Evolutionary conservation across 139 green algal species (phyloP), one percentile per base, ranked within the genome.

Genomic region (Micractinium conductrix): DNA sequence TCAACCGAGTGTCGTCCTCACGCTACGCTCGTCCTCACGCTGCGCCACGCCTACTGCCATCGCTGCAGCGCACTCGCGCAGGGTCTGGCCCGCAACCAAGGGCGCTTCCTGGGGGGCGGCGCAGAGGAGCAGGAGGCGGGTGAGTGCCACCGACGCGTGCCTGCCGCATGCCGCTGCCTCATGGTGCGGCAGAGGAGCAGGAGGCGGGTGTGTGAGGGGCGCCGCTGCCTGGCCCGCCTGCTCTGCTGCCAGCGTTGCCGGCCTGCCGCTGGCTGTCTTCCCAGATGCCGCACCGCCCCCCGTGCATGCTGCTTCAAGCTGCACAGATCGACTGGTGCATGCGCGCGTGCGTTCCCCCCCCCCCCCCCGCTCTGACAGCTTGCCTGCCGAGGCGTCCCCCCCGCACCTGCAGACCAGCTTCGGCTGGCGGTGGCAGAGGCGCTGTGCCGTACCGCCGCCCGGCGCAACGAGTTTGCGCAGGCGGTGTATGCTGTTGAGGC

Each of bases 361-460:
- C n/a, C n/a, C n/a, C n/a, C n/a, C n/a, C n/a, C n/a, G n/a, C n/a
- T n/a, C n/a, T n/a, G n/a, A n/a, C n/a, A n/a, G n/a, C n/a, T n/a
- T n/a, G n/a, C n/a, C n/a, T n/a, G 45, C 73, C 45, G 16, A 3
- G 16, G 73, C n/a, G 10, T 10, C 35, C 16, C 7, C 53, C 16
- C 14, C 74, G 9, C 10, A 28, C 45, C 30, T 48, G 82, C 90
- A 83, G 93, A 96, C 80, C 68, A 89, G 74, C 85, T 96, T 69
- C 83, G 93, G 8, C n/a, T 90, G 19, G 92, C 92, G 12, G 91
- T 94, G 5, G 74, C 79, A 4, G 92, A 94, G 48, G 86, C 90
- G 16, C 74, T 96, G 68, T 96, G 93, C 76, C 69, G 86, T 43
- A 88, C 63, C 1, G n/a, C 74, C 24, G 73, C 91, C 42, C 89